Conservation (phyloP, 495 filamentous ascomycete species). For the Hypoxylon intermedium region DNA sequence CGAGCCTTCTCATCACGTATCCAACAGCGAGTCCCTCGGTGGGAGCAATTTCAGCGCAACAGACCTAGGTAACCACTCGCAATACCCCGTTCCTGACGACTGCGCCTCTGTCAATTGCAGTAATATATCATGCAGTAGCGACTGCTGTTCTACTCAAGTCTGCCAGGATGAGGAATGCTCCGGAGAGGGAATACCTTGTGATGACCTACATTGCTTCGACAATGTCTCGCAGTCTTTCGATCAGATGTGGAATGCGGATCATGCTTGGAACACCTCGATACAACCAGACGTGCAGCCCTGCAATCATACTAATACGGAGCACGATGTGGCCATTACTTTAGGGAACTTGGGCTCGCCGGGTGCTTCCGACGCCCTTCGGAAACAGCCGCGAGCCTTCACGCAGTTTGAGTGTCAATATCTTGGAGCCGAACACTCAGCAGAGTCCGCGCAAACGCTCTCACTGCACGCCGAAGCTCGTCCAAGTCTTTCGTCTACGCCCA, state of each 20-base stretch:
- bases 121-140: slow-evolving; percentile 37
- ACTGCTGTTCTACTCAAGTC: slow-evolving; percentile 33
- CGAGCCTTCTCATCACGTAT: slow-evolving; percentile 7
- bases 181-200: slow-evolving; percentile 35
- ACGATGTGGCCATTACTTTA: slow-evolving; percentile 37
- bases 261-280: slow-evolving; percentile 14
- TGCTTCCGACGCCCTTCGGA: slow-evolving; percentile 8
- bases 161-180: slow-evolving; percentile 38
- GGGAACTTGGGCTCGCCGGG: slow-evolving; percentile 33
- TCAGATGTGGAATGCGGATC: slow-evolving; percentile 19
- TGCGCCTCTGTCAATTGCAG: slow-evolving; percentile 34
- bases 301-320: slow-evolving; percentile 41
- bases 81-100: slow-evolving; percentile 27
- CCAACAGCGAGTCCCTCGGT: slow-evolving; percentile 20
- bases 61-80: slow-evolving; percentile 16
- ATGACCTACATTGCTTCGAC: slow-evolving; percentile 36
- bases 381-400: slow-evolving; percentile 12
- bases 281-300: slow-evolving; percentile 30
- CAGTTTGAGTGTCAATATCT: slow-evolving; percentile 13
- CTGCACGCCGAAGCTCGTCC: slow-evolving; percentile 12
- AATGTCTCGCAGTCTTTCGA: slow-evolving; percentile 15
- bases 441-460: slow-evolving; percentile 5
- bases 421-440: neutral
- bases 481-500: slow-evolving; percentile 21
- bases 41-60: slow-evolving; percentile 27